Evolutionary conservation across 108 stramenopile genomes (phyloP), one percentile per base, ranked within the genome.

Genomic region (Aurantiochytrium sp.): DNA sequence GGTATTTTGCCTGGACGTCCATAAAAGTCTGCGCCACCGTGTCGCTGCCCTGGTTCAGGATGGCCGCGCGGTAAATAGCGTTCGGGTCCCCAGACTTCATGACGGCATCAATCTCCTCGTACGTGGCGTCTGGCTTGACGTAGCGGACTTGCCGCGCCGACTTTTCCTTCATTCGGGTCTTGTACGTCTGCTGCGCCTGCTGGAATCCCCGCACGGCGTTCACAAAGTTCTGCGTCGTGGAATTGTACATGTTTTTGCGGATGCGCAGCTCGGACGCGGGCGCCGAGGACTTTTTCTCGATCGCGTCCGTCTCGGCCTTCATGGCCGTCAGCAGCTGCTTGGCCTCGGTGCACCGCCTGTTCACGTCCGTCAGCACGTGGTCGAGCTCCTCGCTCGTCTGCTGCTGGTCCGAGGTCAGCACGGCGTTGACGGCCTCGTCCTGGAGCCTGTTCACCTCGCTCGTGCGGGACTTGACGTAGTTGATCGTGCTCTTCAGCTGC

Each of bases 121-220:
- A 95, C 8, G 98, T 97, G 4, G 97, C 98, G 91, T 96, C 95
- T 2, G 97, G 97, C 89, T 97, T 98, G 85, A 99, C 97, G 55
- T 88, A 69, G 89, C 95, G 93, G 22, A 99, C 95, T 86, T 97
- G 97, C 22, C 98, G 94, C 55, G 93, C 94, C 6, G 97, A 96
- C 91, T 98, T 99, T 31, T 94, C 94, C 87, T 97, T 96, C 37
- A 99, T 95, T 85, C 96, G 96, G 10, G 95, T 95, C 90, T 99
- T 99, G 90, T 98, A 99, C 88, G 96, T 90, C 93, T 96, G 96
- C 90, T 99, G 98, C 2, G 96, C 93, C 55, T 91, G 91, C 90
- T 99, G 98, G 91, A 98, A 99, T 42, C 92, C 88, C 91, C 98
- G 98, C 94, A 97, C 97, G 86, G 97, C 97, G 90, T 98, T 97